Evolutionary conservation across 139 green algal genomes (phyloP).

Genomic region (Picochlorum sp.): DNA sequence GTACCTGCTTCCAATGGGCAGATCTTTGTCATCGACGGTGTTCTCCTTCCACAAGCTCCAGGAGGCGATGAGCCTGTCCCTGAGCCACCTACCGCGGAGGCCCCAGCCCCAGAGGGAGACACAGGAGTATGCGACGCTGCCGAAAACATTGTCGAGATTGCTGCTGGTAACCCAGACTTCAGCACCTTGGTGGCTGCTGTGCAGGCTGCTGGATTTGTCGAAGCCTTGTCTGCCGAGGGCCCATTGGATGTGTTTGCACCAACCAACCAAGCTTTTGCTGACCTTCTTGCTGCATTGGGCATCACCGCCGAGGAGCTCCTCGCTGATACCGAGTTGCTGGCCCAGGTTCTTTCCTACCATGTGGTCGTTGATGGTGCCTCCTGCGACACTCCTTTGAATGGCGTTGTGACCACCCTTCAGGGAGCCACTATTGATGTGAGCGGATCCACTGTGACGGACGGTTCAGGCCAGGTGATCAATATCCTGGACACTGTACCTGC

Average conservation of each 20-base stretch:
- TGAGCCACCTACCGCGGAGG: neutral
- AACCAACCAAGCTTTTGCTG: slow-evolving; percentile 40
- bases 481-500: slow-evolving; percentile 16
- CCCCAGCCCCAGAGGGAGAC: no score
- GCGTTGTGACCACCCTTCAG: slow-evolving; percentile 8
- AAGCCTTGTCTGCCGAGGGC: slow-evolving; percentile 16
- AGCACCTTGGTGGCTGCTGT: slow-evolving; percentile 11
- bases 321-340: slow-evolving; percentile 1
- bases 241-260: slow-evolving; percentile 41
- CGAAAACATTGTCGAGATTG: slow-evolving; percentile 13
- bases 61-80: neutral
- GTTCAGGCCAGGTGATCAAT: slow-evolving; percentile 4
- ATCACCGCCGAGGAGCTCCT: slow-evolving; percentile 29
- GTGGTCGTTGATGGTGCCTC: slow-evolving; percentile 25
- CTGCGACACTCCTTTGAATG: slow-evolving; percentile 10
- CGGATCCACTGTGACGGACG: neutral
- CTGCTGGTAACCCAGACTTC: slow-evolving; percentile 8
- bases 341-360: slow-evolving; percentile 32
- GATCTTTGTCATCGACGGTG: slow-evolving; percentile 21
- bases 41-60: slow-evolving; percentile 6
- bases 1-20: slow-evolving; percentile 14
- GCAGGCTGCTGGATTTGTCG: slow-evolving; percentile 4
- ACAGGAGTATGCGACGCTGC: neutral
- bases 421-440: neutral
- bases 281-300: slow-evolving; percentile 12